Evolutionary conservation across 345 rosid genomes (phyloP), one percentile per base, ranked within the genome.

Genomic region (Barbarea vulgaris): DNA sequence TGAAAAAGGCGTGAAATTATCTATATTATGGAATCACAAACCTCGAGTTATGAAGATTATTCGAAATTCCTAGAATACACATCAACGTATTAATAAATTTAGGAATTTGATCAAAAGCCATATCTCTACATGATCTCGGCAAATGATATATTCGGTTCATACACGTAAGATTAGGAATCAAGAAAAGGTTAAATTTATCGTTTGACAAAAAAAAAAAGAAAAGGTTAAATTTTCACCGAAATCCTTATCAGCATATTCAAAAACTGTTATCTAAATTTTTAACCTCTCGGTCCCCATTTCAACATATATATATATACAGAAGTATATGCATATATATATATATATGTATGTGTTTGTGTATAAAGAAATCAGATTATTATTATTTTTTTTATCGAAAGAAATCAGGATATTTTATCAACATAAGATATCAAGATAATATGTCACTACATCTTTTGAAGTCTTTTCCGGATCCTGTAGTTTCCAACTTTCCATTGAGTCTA

Each of bases 61-160:
- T 39, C 73, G 64, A 54, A 42, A 39, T 52, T 69, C 64, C 47
- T 69, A 69, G 22, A 69, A 24, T 53, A 42, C 31, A 53, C 37
- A 76, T 25, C 39, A 69, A 60, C 6, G 11, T 31, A 39, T 41
- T 69, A 52, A 30, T 53, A 62, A 47, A 77, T 55, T 63, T n/a
- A 70, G 3, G 9, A 63, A 36, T 36, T 70, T 64, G 21, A 63
- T 77, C 53, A 55, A 70, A 33, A 69, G 27, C 36, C 76, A 77
- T 70, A 70, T 77, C 76, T 70, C 54, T 27, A 11, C 53, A 77
- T 69, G 48, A 54, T 70, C 46, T 70, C 28, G n/a, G 58, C 1
- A 30, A 41, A 47, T 27, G 4, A 57, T 57, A 36, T 74, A 67
- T 75, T 60, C 44, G 73, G 19, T 57, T 66, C 59, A 8, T 76